A percentile compares a stretch with the other conserved stretches of the same genome.
phyloP scores from a whole-genome alignment of 1,284 basidiomycete species.

The Trichosporon ovoides region DNA sequence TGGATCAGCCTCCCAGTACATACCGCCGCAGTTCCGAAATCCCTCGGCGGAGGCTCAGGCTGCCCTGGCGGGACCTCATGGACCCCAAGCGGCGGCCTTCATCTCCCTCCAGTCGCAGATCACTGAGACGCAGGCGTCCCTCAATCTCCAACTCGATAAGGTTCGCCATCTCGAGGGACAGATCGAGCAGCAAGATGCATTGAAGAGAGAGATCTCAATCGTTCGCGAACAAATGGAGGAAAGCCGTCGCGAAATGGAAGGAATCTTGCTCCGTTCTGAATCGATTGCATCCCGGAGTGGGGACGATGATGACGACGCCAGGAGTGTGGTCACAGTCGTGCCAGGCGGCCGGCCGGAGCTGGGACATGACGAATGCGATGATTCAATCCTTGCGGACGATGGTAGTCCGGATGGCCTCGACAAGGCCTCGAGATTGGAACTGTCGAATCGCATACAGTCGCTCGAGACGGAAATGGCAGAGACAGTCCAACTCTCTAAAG shows the following conservation, averaged over 20 bases:
- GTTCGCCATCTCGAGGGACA: conserved; percentile 76
- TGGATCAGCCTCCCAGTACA: conserved; percentile 42
- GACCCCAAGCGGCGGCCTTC: conserved; percentile 45
- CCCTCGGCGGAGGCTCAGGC: conserved; percentile 44
- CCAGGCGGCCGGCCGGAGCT: conserved; percentile 49
- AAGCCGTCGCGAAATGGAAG: conserved; percentile 47
- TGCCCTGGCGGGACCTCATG: conserved; percentile 43
- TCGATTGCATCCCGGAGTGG: conserved; percentile 26
- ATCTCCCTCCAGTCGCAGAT: conserved; percentile 77
- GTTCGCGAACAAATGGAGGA: conserved; percentile 67
- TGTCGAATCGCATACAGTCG: conserved; percentile 63
- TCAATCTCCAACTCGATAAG: conserved; percentile 77
- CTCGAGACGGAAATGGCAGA: conserved; percentile 71
- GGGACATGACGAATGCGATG: conserved; percentile 9
- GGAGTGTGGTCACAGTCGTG: conserved; percentile 42
- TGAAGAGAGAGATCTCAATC: conserved; percentile 71
- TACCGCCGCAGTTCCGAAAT: conserved; percentile 44
- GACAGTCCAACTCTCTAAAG: conserved; percentile 67
- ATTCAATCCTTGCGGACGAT: background rate
- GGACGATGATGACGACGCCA: conserved; percentile 50
- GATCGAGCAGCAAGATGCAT: conserved; percentile 72
- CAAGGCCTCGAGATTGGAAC: conserved; percentile 53
- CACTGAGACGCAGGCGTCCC: conserved; percentile 73
- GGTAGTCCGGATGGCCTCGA: conserved; percentile 19
- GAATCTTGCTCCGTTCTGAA: conserved; percentile 25